Conservation (phyloP, 106 monocot species). For the Narthecium ossifragum region DNA sequence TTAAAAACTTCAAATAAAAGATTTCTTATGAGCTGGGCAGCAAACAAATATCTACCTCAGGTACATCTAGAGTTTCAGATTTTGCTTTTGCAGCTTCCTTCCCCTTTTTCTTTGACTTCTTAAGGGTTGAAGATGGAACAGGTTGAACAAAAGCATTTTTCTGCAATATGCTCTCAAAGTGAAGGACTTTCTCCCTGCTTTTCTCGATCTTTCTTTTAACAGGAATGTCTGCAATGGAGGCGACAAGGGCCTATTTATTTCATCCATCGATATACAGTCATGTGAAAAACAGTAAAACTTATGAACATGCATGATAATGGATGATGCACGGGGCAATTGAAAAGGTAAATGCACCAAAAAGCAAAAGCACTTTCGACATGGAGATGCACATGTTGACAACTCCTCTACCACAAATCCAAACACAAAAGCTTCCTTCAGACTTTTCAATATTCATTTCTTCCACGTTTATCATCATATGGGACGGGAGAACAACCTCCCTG, state of each 20-base stretch:
- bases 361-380: too few species aligned
- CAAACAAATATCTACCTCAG: slow-evolving; percentile 45
- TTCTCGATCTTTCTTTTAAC: slow-evolving; percentile 72
- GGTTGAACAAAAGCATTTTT: slow-evolving; percentile 62
- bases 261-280: too few species aligned
- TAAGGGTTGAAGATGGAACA: slow-evolving; percentile 52
- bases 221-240: slow-evolving; percentile 38
- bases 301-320: neutral
- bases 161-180: slow-evolving; percentile 52
- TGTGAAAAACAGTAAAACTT: neutral
- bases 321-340: too few species aligned
- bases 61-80: slow-evolving; percentile 3
- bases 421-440: too few species aligned
- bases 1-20: neutral
- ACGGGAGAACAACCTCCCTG: too few species aligned
- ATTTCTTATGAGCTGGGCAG: too few species aligned
- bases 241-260: too few species aligned
- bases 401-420: too few species aligned
- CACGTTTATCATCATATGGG: too few species aligned
- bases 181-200: slow-evolving; percentile 65
- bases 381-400: too few species aligned
- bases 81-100: slow-evolving; percentile 22
- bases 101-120: slow-evolving; percentile 39
- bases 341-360: too few species aligned
- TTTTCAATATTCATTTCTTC: too few species aligned